phyloP scores from a whole-genome alignment of 306 rosid species.

The Adenanthera pavonina region DNA sequence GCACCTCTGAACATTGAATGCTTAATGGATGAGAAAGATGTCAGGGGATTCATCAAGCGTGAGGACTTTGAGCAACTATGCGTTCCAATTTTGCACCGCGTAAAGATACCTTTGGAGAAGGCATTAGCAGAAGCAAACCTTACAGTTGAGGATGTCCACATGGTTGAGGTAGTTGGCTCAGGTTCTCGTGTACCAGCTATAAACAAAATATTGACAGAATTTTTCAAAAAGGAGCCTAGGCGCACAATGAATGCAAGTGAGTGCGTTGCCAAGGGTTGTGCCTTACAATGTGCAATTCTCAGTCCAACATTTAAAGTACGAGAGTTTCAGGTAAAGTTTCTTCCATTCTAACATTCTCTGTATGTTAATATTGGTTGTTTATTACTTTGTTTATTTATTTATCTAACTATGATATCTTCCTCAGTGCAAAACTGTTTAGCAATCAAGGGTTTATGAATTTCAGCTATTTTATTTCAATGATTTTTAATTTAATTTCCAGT shows the following conservation, averaged over 20 bases:
- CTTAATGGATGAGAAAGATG: conserved; percentile 97
- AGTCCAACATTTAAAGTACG: conserved; percentile 95
- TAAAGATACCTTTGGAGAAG: conserved; percentile 82
- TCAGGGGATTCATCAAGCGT: conserved; percentile 76
- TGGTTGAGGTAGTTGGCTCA: conserved; percentile 95
- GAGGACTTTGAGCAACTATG: conserved; percentile 88
- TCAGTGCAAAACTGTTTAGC: background rate
- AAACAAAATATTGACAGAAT: conserved; percentile 79
- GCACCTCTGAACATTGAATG: conserved; percentile 95
- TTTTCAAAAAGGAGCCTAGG: conserved; percentile 90
- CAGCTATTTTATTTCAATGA: background rate
- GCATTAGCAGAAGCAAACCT: conserved; percentile 89
- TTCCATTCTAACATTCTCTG: background rate
- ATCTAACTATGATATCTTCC: background rate
- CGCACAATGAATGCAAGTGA: conserved; percentile 98
- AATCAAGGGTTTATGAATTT: background rate
- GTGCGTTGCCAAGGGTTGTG: conserved; percentile 94
- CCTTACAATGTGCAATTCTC: conserved; percentile 92
- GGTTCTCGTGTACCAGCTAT: conserved; percentile 96
- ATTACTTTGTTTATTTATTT: background rate
- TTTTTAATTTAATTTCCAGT: background rate
- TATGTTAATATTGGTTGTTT: background rate
- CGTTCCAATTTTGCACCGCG: conserved; percentile 85
- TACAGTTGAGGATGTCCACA: conserved; percentile 66
- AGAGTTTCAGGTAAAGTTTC: conserved; percentile 77